Conservation (phyloP, 768 basidiomycete genomes). For the Amanita muscaria region DNA sequence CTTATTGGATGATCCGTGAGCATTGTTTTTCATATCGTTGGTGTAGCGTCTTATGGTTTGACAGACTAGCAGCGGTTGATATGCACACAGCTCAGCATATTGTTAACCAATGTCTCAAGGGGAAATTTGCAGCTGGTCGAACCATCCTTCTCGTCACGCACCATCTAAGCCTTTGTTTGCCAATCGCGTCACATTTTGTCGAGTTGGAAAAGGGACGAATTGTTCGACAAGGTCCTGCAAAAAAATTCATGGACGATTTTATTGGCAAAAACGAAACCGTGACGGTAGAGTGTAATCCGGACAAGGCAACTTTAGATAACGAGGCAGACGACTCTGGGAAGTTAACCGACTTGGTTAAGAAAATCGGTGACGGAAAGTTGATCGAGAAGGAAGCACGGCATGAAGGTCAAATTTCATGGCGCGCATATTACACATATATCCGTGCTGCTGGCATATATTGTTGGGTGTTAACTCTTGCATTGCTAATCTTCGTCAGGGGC, state of each 20-base stretch:
- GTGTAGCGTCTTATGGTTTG: slow-evolving; percentile 5
- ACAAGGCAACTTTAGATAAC: slow-evolving; percentile 14
- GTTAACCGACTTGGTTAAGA: slow-evolving; percentile 1
- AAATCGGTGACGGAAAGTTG: slow-evolving; percentile 36
- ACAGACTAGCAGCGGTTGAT: slow-evolving; percentile 60
- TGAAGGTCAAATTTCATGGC: slow-evolving; percentile 53
- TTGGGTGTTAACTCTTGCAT: slow-evolving; percentile 43
- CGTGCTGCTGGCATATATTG: slow-evolving; percentile 47
- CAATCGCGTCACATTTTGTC: slow-evolving; percentile 58
- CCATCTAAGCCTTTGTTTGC: slow-evolving; percentile 65
- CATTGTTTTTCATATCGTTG: slow-evolving; percentile 13
- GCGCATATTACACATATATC: slow-evolving; percentile 57
- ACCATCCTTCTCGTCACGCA: slow-evolving; percentile 83
- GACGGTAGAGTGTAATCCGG: not conserved
- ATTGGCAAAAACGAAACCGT: not conserved
- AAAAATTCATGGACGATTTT: not conserved
- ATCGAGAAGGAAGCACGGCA: slow-evolving; percentile 55
- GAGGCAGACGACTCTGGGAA: slow-evolving; percentile 24
- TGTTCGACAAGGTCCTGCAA: slow-evolving; percentile 24
- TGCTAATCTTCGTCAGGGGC: slow-evolving; percentile 46
- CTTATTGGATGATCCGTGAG: slow-evolving; percentile 66
- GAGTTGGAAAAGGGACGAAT: slow-evolving; percentile 46
- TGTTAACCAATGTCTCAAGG: slow-evolving; percentile 52
- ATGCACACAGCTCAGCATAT: slow-evolving; percentile 73
- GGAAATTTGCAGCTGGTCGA: slow-evolving; percentile 50